Evolutionary conservation across 805 yeast genomes (phyloP).

Genomic region (Dipodascopsis tothii): DNA sequence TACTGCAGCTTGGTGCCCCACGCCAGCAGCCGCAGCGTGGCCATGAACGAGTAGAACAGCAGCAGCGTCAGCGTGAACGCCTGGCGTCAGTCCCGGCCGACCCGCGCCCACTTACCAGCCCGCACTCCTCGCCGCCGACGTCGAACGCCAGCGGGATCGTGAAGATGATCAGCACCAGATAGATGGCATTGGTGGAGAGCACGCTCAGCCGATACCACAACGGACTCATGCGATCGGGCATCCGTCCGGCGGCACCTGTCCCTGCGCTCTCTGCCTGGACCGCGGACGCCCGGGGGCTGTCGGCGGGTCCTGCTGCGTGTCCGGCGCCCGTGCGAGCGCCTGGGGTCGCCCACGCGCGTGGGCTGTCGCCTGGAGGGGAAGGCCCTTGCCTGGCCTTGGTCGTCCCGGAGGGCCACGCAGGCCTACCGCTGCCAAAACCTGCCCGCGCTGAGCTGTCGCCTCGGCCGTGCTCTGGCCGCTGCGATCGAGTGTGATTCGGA

Average conservation of each 20-base stretch:
- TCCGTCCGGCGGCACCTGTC: not conserved
- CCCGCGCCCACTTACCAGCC: constrained; percentile 39
- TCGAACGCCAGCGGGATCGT: constrained; percentile 91
- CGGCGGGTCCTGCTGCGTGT: too few species aligned
- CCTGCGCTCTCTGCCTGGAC: too few species aligned
- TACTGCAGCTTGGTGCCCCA: constrained; percentile 34
- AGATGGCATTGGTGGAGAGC: constrained; percentile 35
- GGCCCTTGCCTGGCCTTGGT: too few species aligned
- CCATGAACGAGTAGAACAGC: constrained; percentile 58
- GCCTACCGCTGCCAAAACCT: too few species aligned
- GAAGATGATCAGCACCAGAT: constrained; percentile 60
- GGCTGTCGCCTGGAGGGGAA: too few species aligned
- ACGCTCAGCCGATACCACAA: constrained; percentile 19
- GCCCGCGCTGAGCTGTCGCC: too few species aligned
- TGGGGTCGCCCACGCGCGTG: too few species aligned
- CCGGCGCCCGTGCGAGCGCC: too few species aligned
- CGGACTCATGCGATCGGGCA: constrained; percentile 2
- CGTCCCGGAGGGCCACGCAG: too few species aligned
- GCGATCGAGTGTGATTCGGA: too few species aligned
- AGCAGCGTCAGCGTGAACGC: constrained; percentile 72
- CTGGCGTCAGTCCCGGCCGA: not conserved
- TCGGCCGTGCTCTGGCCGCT: too few species aligned
- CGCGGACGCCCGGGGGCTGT: too few species aligned
- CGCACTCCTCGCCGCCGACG: constrained; percentile 86
- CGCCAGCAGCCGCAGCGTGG: constrained; percentile 57